Evolutionary conservation across 257 asterid genomes (phyloP), one percentile per base, ranked within the genome.

Genomic region (Lantana camara): DNA sequence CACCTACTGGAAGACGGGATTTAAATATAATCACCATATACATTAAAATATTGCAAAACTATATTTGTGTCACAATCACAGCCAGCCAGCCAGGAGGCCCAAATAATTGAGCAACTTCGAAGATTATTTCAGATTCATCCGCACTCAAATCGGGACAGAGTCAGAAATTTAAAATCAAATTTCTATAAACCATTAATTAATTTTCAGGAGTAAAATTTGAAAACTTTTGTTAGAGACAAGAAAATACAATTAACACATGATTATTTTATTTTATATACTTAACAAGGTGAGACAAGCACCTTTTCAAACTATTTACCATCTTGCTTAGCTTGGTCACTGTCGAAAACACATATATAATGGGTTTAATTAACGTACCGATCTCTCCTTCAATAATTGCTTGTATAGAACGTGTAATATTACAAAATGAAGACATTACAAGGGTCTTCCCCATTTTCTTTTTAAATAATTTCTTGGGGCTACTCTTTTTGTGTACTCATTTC

Each of bases 81-180:
- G 83, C 80, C 85, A 75, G 66, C 70, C 74, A 29, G 8, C 59
- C 59, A n/a, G 62, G 68, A 74, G 57, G 67, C 30, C 58, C 70
- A 72, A 79, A 84, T 82, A 66, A 82, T 84, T 80, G 95, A 63
- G 57, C 66, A n/a, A 30, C 17, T 64, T 73, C 52, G 57, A 57
- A 63, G 40, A 53, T 46, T 68, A n/a, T n/a, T n/a, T n/a, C n/a
- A n/a, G n/a, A n/a, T n/a, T n/a, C n/a, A n/a, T n/a, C n/a, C 71
- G 53, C 58, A 76, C 38, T 67, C 62, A 69, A 68, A n/a, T n/a
- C n/a, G n/a, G n/a, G n/a, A n/a, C n/a, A 69, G 51, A 42, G 69
- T 65, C 69, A 64, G 32, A 64, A 37, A 56, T 21, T 10, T 49
- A 35, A n/a, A 60, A 62, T 71, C 64, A 5, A 27, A 27, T 27